Evolutionary conservation across 257 asterid species (phyloP).

Genomic region (Capsicum rhomboideum): DNA sequence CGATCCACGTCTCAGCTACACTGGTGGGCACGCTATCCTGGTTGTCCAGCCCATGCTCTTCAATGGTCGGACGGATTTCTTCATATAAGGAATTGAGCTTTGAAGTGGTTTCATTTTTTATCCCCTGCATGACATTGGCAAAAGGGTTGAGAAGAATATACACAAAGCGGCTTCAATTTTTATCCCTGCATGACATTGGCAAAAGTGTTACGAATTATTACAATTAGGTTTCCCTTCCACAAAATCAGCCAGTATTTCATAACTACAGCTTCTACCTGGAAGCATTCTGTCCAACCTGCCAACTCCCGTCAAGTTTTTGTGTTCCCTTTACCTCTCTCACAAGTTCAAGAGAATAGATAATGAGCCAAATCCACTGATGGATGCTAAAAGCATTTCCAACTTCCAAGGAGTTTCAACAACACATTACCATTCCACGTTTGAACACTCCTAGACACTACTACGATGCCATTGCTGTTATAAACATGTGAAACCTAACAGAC

Average conservation of each 20-base stretch:
- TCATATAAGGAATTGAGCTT: conserved; percentile 59
- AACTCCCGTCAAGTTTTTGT: background rate
- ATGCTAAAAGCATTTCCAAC: background rate
- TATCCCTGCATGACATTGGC: conserved; percentile 32
- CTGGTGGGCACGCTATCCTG: conserved; percentile 74
- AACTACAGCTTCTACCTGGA: background rate
- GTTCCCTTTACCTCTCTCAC: background rate
- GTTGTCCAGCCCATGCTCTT: conserved; percentile 73
- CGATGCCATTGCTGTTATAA: background rate
- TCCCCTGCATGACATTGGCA: conserved; percentile 37
- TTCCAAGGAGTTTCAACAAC: background rate
- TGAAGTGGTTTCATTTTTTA: conserved; percentile 42
- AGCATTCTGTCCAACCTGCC: background rate
- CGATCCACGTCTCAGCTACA: conserved; percentile 87
- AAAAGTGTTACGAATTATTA: background rate
- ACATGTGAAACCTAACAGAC: background rate
- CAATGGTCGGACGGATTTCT: conserved; percentile 89
- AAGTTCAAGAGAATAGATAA: background rate
- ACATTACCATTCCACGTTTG: background rate
- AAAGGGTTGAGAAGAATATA: background rate
- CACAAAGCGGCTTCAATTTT: conserved; percentile 25
- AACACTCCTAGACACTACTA: background rate
- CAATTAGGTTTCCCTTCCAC: background rate
- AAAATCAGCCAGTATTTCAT: background rate
- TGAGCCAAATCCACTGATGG: background rate